These are phyloP conservation scores for Colletotrichum incanum DNA, from an alignment of 2,329 filamentous ascomycete genomes.

Conservation along the genomic window DNA sequence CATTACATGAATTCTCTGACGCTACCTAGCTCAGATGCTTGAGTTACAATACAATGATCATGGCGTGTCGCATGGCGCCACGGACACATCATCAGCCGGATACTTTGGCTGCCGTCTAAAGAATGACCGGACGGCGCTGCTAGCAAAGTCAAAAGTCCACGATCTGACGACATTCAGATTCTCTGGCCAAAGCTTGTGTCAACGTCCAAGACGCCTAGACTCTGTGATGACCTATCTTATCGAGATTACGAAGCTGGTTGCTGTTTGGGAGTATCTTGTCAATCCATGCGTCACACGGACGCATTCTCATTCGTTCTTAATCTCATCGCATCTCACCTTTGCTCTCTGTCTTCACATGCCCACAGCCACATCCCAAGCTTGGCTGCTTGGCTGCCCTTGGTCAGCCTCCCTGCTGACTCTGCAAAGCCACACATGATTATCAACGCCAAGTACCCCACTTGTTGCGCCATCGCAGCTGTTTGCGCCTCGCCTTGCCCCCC, in stretches of 20 bases:
- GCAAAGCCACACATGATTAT: conserved; percentile 37
- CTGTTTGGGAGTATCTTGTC: neutral
- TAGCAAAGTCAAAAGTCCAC: neutral
- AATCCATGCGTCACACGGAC: conserved; percentile 19
- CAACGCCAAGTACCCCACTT: conserved; percentile 28
- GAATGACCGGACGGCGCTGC: conserved; percentile 26
- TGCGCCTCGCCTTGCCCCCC: conserved; percentile 12
- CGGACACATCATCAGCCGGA: conserved; percentile 35
- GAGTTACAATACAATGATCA: neutral
- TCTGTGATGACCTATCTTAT: neutral
- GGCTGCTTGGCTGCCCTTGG: neutral
- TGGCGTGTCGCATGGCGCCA: conserved; percentile 30
- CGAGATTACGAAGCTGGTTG: neutral
- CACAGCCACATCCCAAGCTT: conserved; percentile 24
- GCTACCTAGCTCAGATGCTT: neutral
- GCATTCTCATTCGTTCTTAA: neutral
- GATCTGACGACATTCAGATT: neutral
- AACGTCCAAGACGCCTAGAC: conserved; percentile 3
- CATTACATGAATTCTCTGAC: neutral
- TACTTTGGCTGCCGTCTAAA: conserved; percentile 25
- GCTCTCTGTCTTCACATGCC: conserved; percentile 34
- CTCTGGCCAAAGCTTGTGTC: conserved; percentile 28
- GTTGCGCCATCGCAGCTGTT: conserved; percentile 18
- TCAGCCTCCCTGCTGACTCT: conserved; percentile 25
- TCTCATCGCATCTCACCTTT: neutral